These are phyloP conservation scores for Cystofilobasidium capitatum DNA, from an alignment of 768 basidiomycete species.

Conservation along the genomic window DNA sequence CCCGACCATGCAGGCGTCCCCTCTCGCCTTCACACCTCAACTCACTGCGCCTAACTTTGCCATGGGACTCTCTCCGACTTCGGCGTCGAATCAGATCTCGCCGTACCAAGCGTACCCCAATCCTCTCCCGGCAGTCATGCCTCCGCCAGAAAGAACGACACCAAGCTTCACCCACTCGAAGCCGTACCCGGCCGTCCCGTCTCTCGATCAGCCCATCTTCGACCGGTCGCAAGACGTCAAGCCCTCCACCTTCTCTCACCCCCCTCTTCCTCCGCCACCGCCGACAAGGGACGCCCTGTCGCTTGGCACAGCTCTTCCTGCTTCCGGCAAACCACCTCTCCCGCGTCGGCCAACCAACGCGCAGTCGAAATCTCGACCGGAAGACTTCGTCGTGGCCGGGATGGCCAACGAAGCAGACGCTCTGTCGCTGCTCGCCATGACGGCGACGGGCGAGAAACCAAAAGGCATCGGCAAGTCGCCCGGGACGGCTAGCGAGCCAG, in stretches of 20 bases:
- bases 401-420: conserved; percentile 27
- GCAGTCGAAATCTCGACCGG: neutral
- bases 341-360: neutral
- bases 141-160: neutral
- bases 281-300: neutral
- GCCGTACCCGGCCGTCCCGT: neutral
- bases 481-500: neutral
- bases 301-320: neutral
- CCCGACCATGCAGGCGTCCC: neutral
- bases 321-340: neutral
- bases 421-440: conserved; percentile 18
- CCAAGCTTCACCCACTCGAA: neutral
- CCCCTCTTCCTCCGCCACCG: neutral
- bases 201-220: neutral
- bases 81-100: neutral
- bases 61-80: neutral
- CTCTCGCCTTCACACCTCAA: neutral
- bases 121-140: too few relatives aligned
- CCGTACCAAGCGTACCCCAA: neutral
- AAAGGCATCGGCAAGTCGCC: conserved; percentile 9
- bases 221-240: neutral
- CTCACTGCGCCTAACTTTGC: neutral
- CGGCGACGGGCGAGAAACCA: conserved; percentile 10
- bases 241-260: neutral
- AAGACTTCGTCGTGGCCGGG: conserved; percentile 18